These are phyloP conservation scores for Saccharomycopsis sp. DNA, from an alignment of 805 yeast species.

Conservation along the genomic window DNA sequence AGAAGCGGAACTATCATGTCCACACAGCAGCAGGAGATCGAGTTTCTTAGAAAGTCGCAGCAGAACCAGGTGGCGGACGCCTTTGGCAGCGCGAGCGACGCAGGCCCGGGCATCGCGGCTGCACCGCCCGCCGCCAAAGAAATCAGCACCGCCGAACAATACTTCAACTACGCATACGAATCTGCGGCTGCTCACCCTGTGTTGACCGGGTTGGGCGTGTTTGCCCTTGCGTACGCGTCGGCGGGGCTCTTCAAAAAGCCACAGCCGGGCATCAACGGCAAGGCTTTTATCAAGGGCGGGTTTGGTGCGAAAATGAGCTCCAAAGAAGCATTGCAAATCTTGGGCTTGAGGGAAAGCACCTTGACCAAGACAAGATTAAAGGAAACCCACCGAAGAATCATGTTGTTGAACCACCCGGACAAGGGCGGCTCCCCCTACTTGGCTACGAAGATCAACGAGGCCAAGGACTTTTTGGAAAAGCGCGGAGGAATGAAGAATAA, in stretches of 20 bases:
- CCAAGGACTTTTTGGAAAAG: slow-evolving; percentile 69
- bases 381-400: slow-evolving; percentile 72
- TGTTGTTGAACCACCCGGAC: slow-evolving; percentile 90
- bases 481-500: slow-evolving; percentile 25
- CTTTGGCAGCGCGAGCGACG: neutral
- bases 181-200: slow-evolving; percentile 73
- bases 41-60: slow-evolving; percentile 10
- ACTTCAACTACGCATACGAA: slow-evolving; percentile 50
- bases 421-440: slow-evolving; percentile 85
- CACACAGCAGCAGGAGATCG: slow-evolving; percentile 18
- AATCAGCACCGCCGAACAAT: slow-evolving; percentile 44
- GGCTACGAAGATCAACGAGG: slow-evolving; percentile 90
- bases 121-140: slow-evolving; percentile 1
- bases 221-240: slow-evolving; percentile 51
- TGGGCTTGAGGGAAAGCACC: slow-evolving; percentile 62
- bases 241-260: slow-evolving; percentile 60
- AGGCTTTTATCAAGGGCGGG: slow-evolving; percentile 74
- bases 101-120: neutral
- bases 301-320: slow-evolving; percentile 88
- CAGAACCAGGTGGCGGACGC: slow-evolving; percentile 4
- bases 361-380: slow-evolving; percentile 56
- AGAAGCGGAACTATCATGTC: no score
- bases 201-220: slow-evolving; percentile 59
- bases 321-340: slow-evolving; percentile 78
- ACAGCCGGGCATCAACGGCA: slow-evolving; percentile 59